phyloP scores from a whole-genome alignment of 129 eudicot genomes.

The Saussurea involucrata region DNA sequence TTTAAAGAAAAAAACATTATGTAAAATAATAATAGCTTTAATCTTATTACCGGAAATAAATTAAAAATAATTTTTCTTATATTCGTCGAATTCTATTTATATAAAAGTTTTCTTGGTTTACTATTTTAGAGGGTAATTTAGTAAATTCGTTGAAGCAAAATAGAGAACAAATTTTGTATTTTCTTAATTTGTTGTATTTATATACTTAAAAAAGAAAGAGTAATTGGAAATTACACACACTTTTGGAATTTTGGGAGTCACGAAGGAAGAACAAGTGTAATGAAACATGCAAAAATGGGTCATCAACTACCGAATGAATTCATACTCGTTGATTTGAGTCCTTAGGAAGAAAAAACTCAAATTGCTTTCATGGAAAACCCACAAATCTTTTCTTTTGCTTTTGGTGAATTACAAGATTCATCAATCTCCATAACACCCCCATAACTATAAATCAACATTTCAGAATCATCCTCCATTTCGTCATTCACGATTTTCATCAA shows the following conservation, averaged over 20 bases:
- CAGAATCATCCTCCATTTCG: not conserved
- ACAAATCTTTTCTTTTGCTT: not conserved
- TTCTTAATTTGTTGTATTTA: no score
- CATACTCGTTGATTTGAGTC: not conserved
- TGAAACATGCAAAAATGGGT: slow-evolving; percentile 23
- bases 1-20: no score
- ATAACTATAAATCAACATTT: not conserved
- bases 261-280: not conserved
- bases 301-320: slow-evolving; percentile 23
- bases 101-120: no score
- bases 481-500: slow-evolving; percentile 1
- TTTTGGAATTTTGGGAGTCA: slow-evolving; percentile 5
- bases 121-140: no score
- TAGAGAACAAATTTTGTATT: no score
- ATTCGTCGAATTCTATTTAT: no score
- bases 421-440: not conserved
- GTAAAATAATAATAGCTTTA: no score
- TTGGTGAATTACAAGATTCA: not conserved
- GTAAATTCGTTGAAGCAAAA: no score
- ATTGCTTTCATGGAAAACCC: not conserved
- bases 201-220: no score
- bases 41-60: no score
- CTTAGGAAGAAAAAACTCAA: not conserved
- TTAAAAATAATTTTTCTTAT: no score
- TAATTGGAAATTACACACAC: not conserved